phyloP scores from a whole-genome alignment of 495 filamentous ascomycete genomes.

The Penicillium egyptiacum region DNA sequence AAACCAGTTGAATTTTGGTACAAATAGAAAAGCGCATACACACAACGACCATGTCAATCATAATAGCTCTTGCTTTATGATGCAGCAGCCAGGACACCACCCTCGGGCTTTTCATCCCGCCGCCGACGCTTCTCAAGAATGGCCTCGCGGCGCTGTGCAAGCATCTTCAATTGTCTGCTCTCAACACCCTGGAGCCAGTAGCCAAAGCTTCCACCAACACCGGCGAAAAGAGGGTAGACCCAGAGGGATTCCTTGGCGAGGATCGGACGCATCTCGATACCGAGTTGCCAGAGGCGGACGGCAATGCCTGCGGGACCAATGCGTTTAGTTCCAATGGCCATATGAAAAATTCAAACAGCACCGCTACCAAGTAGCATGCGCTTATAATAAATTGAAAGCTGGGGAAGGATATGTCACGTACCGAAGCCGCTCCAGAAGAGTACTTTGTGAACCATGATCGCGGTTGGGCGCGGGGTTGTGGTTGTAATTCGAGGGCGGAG shows the following conservation, averaged over 20 bases:
- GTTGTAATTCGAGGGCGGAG: constrained; percentile 12
- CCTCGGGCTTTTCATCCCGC: constrained; percentile 52
- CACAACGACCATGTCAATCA: constrained; percentile 26
- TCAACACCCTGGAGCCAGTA: constrained; percentile 94
- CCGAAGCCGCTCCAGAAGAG: constrained; percentile 98
- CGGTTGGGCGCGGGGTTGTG: constrained; percentile 22
- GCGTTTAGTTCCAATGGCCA: constrained; percentile 7
- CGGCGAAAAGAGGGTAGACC: constrained; percentile 89
- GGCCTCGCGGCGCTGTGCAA: constrained; percentile 70
- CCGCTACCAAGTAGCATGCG: background rate
- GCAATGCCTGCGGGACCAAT: constrained; percentile 63
- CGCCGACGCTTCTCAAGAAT: constrained; percentile 87
- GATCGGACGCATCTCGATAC: constrained; percentile 96
- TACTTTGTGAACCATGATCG: constrained; percentile 69
- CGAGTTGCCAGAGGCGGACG: constrained; percentile 92
- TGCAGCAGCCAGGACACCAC: constrained; percentile 42
- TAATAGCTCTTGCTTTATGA: constrained; percentile 28
- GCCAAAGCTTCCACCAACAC: constrained; percentile 83
- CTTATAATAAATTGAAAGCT: background rate
- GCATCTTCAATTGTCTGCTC: constrained; percentile 67
- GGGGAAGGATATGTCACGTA: constrained; percentile 46
- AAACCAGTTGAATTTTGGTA: constrained; percentile 43
- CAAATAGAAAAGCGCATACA: constrained; percentile 32
- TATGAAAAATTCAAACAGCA: background rate
- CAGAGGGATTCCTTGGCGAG: constrained; percentile 74